Percentiles rank a stretch among this genome's conserved stretches.
Conservation (phyloP, 1,284 basidiomycete genomes). For the Porodaedalea pini region DNA sequence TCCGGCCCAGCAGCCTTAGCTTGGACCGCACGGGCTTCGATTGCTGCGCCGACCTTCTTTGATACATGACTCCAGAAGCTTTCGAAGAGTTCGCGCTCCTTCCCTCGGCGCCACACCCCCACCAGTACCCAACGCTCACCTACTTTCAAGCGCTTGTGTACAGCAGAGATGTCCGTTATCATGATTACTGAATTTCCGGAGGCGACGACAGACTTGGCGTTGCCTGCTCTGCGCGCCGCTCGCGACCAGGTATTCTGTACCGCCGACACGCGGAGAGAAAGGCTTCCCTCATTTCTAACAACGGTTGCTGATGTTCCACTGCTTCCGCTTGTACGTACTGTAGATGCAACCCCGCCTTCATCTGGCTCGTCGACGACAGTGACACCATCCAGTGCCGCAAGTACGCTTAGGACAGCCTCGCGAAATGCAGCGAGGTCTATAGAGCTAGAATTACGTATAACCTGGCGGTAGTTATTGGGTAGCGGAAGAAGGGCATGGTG, state of each 20-base stretch:
- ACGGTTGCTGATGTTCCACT: neutral
- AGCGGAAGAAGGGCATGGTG: constrained; percentile 51
- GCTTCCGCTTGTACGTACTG: neutral
- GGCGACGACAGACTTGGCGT: constrained; percentile 22
- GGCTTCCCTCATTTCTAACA: neutral
- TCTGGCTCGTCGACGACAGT: constrained; percentile 12
- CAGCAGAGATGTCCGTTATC: neutral
- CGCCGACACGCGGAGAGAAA: constrained; percentile 40
- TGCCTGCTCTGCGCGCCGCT: constrained; percentile 51
- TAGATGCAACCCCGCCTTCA: neutral
- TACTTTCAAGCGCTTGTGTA: constrained; percentile 10
- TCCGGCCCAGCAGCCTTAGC: too few relatives aligned
- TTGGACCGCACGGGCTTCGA: neutral
- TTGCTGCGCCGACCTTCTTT: constrained; percentile 32
- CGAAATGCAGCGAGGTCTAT: constrained; percentile 15
- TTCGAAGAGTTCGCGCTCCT: constrained; percentile 59
- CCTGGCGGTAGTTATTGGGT: constrained; percentile 49
- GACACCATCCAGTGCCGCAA: constrained; percentile 37
- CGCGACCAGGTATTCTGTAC: constrained; percentile 71
- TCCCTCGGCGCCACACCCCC: constrained; percentile 64
- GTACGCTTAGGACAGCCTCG: constrained; percentile 28
- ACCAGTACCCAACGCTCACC: constrained; percentile 32
- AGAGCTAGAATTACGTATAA: constrained; percentile 28
- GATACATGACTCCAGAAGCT: constrained; percentile 62
- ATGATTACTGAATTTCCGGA: neutral